phyloP scores from a whole-genome alignment of 2,329 filamentous ascomycete genomes.

The Penicillium hesseltinei region DNA sequence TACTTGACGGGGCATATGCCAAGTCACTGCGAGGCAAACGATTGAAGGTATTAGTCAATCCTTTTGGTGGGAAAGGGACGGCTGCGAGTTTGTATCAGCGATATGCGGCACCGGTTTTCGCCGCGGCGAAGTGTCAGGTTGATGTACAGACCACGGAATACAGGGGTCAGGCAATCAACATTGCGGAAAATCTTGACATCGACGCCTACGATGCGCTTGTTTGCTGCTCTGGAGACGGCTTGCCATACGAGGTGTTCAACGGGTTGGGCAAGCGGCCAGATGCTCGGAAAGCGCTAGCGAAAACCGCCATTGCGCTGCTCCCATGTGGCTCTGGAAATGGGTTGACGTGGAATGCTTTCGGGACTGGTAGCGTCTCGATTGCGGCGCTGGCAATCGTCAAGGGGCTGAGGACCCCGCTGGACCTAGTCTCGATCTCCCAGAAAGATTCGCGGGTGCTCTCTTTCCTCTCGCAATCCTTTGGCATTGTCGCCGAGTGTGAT shows the following conservation, averaged over 20 bases:
- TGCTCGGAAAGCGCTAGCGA: conserved; percentile 69
- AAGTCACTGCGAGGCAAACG: conserved; percentile 67
- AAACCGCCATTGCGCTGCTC: conserved; percentile 79
- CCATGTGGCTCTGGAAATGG: conserved; percentile 94
- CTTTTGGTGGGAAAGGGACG: conserved; percentile 77
- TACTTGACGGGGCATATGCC: conserved; percentile 71
- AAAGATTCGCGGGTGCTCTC: conserved; percentile 71
- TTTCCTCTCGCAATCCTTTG: conserved; percentile 86
- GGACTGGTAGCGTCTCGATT: conserved; percentile 69
- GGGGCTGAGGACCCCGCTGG: conserved; percentile 76
- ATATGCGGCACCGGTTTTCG: conserved; percentile 77
- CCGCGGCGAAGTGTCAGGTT: conserved; percentile 73
- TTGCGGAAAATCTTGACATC: conserved; percentile 73
- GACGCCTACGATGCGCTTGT: conserved; percentile 80
- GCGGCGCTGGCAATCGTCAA: conserved; percentile 85
- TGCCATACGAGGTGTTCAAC: conserved; percentile 93
- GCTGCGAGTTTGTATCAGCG: conserved; percentile 71
- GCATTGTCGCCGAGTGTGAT: conserved; percentile 86
- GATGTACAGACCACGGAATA: conserved; percentile 71
- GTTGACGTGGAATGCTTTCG: conserved; percentile 85
- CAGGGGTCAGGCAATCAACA: conserved; percentile 73
- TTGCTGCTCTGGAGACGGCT: conserved; percentile 86
- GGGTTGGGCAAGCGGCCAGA: conserved; percentile 76
- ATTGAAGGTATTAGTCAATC: conserved; percentile 87
- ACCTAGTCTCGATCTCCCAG: conserved; percentile 85